A percentile compares a stretch with the other conserved stretches of the same genome.
Evolutionary conservation across 768 basidiomycete species (phyloP).

Genomic region (Mycena filopes): DNA sequence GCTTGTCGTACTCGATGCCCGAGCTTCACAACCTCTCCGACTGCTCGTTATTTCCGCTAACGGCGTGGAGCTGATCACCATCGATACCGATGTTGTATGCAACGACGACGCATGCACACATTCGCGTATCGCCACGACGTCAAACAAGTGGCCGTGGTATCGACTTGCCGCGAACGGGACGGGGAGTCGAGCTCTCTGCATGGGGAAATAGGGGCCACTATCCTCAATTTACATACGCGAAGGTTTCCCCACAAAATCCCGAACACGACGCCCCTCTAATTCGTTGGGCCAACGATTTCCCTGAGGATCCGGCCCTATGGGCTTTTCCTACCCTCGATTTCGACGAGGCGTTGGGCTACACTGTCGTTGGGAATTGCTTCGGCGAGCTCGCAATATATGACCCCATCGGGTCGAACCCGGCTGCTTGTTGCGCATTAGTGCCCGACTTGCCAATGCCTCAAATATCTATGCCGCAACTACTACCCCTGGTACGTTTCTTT

Average conservation of each 20-base stretch:
- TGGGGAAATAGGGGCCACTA: too few relatives aligned
- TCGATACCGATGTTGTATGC: not conserved
- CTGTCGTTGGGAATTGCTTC: conserved; percentile 28
- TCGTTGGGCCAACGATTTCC: not conserved
- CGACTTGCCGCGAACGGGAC: not conserved
- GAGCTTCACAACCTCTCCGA: not conserved
- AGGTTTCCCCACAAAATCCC: not conserved
- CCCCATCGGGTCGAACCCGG: not conserved
- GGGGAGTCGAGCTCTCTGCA: not conserved
- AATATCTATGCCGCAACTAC: too few relatives aligned
- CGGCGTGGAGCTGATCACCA: not conserved
- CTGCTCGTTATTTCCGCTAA: not conserved
- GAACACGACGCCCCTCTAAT: not conserved
- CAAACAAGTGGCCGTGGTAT: not conserved
- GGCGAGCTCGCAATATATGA: conserved; percentile 28
- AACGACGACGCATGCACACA: not conserved
- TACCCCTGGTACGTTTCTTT: too few relatives aligned
- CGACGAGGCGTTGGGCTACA: conserved; percentile 27
- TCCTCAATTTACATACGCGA: not conserved
- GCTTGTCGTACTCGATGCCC: not conserved
- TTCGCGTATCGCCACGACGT: not conserved
- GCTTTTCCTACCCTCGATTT: conserved; percentile 21
- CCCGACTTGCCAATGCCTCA: not conserved
- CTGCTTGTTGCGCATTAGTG: not conserved
- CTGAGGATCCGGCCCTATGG: conserved; percentile 22